These are phyloP conservation scores for Aspergillus melleus DNA, from an alignment of 2,329 filamentous ascomycete species.

Conservation along the genomic window DNA sequence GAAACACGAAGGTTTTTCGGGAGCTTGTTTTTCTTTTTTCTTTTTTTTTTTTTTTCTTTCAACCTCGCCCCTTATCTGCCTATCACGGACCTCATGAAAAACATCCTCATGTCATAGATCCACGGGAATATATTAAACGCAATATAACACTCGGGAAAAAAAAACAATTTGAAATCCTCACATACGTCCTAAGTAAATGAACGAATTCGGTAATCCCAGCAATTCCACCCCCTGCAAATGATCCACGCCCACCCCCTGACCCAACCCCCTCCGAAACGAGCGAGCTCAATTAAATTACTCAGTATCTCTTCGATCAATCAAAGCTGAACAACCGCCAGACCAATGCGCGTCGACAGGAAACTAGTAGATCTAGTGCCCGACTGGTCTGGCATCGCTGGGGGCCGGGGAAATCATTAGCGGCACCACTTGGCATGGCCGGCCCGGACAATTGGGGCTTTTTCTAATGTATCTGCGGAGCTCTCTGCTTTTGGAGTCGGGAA, in stretches of 20 bases:
- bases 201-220: too few relatives aligned
- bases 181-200: too few relatives aligned
- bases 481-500: background rate
- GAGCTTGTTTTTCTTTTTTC: background rate
- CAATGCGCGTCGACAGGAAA: background rate
- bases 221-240: background rate
- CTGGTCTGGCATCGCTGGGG: slow-evolving; percentile 6
- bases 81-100: background rate
- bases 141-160: background rate
- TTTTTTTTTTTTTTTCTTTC: background rate
- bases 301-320: background rate
- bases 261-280: background rate
- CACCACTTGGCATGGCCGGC: background rate
- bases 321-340: background rate
- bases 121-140: background rate
- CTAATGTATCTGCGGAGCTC: background rate
- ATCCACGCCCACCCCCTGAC: slow-evolving; percentile 2
- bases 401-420: slow-evolving; percentile 10
- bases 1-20: too few relatives aligned
- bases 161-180: too few relatives aligned
- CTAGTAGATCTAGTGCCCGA: slow-evolving; percentile 15
- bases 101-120: background rate
- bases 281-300: background rate
- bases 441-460: background rate
- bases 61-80: background rate